phyloP scores from a whole-genome alignment of 345 rosid genomes.

The Populus pruinosa region DNA sequence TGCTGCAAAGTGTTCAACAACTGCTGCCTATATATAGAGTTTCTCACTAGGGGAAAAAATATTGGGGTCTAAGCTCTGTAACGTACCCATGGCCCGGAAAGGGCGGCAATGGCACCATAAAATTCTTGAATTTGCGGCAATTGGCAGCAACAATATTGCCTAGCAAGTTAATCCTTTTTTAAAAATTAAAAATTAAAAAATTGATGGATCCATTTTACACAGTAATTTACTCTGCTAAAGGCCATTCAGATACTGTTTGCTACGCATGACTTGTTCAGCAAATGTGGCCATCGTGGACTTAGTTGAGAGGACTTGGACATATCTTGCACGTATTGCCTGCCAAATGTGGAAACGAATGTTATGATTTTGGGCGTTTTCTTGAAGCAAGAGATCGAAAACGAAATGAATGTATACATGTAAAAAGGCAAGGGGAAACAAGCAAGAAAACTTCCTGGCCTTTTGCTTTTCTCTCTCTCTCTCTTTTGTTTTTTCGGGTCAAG shows the following conservation, averaged over 20 bases:
- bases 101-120: slow-evolving; percentile 20
- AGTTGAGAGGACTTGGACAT: not conserved
- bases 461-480: too few species aligned
- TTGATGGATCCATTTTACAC: not conserved
- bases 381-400: not conserved
- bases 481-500: too few species aligned
- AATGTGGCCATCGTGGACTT: not conserved
- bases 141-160: not conserved
- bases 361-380: not conserved
- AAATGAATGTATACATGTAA: too few species aligned
- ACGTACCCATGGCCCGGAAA: slow-evolving; percentile 15
- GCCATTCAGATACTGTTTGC: not conserved
- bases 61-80: not conserved
- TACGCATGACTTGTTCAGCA: not conserved
- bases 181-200: too few species aligned
- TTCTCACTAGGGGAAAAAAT: not conserved
- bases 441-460: too few species aligned
- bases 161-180: too few species aligned
- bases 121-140: not conserved
- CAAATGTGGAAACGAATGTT: not conserved
- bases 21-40: slow-evolving; percentile 6
- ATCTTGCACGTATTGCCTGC: not conserved
- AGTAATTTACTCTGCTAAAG: not conserved
- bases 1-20: not conserved
- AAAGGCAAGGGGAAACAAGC: too few species aligned